Evolutionary conservation across 1,284 basidiomycete species (phyloP), one percentile per base, ranked within the genome.

Genomic region (Meripilus lineatus): DNA sequence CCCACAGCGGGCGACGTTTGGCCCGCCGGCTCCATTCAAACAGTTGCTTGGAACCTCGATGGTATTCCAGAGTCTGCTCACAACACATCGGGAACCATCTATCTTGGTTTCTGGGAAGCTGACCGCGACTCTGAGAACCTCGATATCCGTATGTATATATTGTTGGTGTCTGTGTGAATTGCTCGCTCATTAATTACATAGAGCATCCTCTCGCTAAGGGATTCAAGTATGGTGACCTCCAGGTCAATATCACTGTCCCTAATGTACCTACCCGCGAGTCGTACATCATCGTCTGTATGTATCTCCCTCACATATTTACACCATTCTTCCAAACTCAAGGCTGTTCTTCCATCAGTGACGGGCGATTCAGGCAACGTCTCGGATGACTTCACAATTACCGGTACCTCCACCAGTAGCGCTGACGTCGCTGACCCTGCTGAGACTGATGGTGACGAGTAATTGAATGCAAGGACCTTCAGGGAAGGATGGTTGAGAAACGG

Each of bases 111-210:
- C 50, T 8, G 53, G 13, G 46, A 48, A 28, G 46, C 48, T 28
- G 42, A 39, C 38, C 63, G 58, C 34, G 73, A n/a, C n/a, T n/a
- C n/a, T n/a, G n/a, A 76, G 58, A 58, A 75, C 56, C 52, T 77
- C 48, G 57, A 74, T 45, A 47, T 55, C 33, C 2, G 72, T 72
- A 44, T 48, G 74, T 61, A 6, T 10, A 11, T 39, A 7, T 6
- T 13, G n/a, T 13, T 32, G 21, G 8, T 5, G 23, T 25, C 13
- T 18, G 5, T 25, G 10, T 10, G 5, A n/a, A 10, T 33, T 24
- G 11, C 14, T 17, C 24, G 11, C 22, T 46, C 13, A 32, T 28
- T 28, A 8, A 18, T n/a, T 15, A 32, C 28, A 15, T 47, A 33
- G 45, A 71, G 66, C 52, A 62, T 52, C 69, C 70, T 13, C 63